Conservation (phyloP, 352 stramenopile species). For the Elongisporangium undulatum region DNA sequence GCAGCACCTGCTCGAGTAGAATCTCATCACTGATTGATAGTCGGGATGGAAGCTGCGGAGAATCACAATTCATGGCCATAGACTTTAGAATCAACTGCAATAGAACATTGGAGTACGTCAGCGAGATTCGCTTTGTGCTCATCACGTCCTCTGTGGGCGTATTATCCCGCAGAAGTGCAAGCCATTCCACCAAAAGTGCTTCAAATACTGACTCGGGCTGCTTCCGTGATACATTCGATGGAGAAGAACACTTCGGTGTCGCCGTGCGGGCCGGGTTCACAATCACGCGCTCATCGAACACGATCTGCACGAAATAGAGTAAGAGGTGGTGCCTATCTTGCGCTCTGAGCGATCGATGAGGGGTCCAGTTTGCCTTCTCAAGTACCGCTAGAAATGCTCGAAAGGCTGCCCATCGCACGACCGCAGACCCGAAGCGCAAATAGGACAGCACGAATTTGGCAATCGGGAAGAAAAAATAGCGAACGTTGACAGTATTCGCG, state of each 20-base stretch:
- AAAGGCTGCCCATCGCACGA: slow-evolving; percentile 53
- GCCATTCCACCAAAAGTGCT: slow-evolving; percentile 49
- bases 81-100: slow-evolving; percentile 68
- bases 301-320: slow-evolving; percentile 45
- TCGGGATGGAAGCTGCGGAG: slow-evolving; percentile 5
- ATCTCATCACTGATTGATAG: slow-evolving; percentile 24
- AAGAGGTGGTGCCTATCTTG: slow-evolving; percentile 43
- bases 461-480: slow-evolving; percentile 55
- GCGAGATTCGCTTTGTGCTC: slow-evolving; percentile 37
- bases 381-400: slow-evolving; percentile 42
- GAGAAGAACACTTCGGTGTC: not conserved
- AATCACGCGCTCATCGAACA: slow-evolving; percentile 50
- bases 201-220: slow-evolving; percentile 25
- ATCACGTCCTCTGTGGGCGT: slow-evolving; percentile 27
- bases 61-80: slow-evolving; percentile 49
- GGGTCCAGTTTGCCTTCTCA: slow-evolving; percentile 53
- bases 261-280: slow-evolving; percentile 3
- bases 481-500: slow-evolving; percentile 24
- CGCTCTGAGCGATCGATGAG: slow-evolving; percentile 23
- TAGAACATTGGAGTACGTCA: slow-evolving; percentile 47
- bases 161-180: slow-evolving; percentile 42
- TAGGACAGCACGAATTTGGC: slow-evolving; percentile 45
- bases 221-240: slow-evolving; percentile 5
- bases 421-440: slow-evolving; percentile 30
- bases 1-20: slow-evolving; percentile 37